Base-by-base conservation (phyloP, 2,329 filamentous ascomycete species). In the Aspergillus calidoustus region DNA sequence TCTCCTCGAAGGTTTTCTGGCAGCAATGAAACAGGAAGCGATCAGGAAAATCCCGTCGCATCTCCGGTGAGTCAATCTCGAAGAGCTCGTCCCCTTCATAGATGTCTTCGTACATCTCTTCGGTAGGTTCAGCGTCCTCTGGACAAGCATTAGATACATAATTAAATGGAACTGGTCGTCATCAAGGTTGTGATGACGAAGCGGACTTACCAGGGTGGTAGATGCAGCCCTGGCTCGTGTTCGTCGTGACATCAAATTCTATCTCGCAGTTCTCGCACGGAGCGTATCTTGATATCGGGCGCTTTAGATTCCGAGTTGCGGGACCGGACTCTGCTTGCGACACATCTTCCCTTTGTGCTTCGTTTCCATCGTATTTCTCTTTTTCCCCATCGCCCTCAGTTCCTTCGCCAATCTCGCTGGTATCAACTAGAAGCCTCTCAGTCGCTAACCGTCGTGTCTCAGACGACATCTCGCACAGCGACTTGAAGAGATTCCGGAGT, bases 191-290 rank as follows among this genome's bases (percentile, higher is more conserved):
- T 38, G 31, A 38, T 3, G 31, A 11, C 3, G 13, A 11, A 38
- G 31, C 25, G 25, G 25, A 22, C 47, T 44, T 58, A 58, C 48
- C 22, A 4, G 55, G 47, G 17, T 50, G 48, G 13, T 30, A 50
- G 4, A 9, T 58, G 38, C 56, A 58, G 22, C 47, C 44, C 19
- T 28, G 23, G 17, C 56, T 52, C 6, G 34, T 52, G 30, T 58
- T 58, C 7, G n/a, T 15, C 9, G 30, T 58, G 19, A 58, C 56
- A 17, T 58, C 56, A 22, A 52, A 58, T 13, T 58, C 56, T 4
- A 43, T 11, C 4, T 34, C 23, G 34, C 56, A 58, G 7, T 58
- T 58, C 13, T 5, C 2, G 38, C 56, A 59, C 15, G 17, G 23
- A 1, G 56, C 48, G 25, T 59, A 59, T 25, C 56, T 34, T 1